A percentile compares a stretch with the other conserved stretches of the same genome.
phyloP scores from a whole-genome alignment of 2,329 filamentous ascomycete species.

The Ophiostoma angusticollis region DNA sequence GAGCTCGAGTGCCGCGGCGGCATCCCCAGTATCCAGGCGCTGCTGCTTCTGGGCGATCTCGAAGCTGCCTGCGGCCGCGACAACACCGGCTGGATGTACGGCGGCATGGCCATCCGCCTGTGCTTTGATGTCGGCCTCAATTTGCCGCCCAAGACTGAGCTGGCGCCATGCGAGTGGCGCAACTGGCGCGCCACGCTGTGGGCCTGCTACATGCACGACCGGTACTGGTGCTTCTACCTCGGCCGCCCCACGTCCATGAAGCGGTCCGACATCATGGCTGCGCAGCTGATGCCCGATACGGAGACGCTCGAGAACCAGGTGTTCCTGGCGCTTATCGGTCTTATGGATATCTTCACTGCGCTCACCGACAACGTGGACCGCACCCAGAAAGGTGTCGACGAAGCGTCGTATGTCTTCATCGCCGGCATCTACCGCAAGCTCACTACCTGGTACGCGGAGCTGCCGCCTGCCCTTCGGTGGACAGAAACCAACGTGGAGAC shows the following conservation, averaged over 20 bases:
- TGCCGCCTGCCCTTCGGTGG: slow-evolving; percentile 15
- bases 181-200: neutral
- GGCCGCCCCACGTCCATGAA: slow-evolving; percentile 10
- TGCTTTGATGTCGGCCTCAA: slow-evolving; percentile 17
- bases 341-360: neutral
- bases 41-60: slow-evolving; percentile 7
- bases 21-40: slow-evolving; percentile 10
- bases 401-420: neutral
- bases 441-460: slow-evolving; percentile 4
- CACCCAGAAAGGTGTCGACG: neutral
- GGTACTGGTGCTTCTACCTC: slow-evolving; percentile 9
- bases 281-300: neutral
- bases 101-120: slow-evolving; percentile 19
- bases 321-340: neutral
- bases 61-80: slow-evolving; percentile 1
- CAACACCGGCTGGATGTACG: neutral
- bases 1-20: slow-evolving; percentile 9
- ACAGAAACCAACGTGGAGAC: slow-evolving; percentile 17
- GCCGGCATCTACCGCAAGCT: slow-evolving; percentile 1
- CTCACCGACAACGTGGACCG: neutral
- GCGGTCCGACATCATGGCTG: neutral
- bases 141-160: slow-evolving; percentile 10
- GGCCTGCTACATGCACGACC: neutral
- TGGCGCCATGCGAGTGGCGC: neutral
- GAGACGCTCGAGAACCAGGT: neutral